phyloP scores from a whole-genome alignment of 73 alveolate genomes.

The Symbiodinium pilosum region DNA sequence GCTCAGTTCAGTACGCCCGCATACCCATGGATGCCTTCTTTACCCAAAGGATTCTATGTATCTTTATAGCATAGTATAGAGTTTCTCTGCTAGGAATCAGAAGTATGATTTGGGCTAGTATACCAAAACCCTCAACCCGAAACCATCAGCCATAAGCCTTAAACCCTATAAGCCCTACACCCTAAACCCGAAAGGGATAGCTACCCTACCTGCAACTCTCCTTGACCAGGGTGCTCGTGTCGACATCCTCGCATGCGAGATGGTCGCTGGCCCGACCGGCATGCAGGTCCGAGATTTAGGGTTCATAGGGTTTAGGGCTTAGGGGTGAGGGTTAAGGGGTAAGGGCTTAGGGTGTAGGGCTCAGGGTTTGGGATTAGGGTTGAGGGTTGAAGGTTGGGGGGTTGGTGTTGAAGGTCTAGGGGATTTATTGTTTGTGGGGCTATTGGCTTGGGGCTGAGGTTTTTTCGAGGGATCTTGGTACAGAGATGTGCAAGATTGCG shows the following conservation, averaged over 20 bases:
- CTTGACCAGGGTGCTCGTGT: background rate
- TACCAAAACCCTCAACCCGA: background rate
- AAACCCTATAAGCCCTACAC: background rate
- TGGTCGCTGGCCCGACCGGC: slow-evolving; percentile 60
- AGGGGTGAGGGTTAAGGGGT: background rate
- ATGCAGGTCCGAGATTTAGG: background rate
- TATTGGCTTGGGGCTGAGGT: no score
- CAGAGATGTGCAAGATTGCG: no score
- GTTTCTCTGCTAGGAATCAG: no score
- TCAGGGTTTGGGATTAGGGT: no score
- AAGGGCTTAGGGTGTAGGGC: no score
- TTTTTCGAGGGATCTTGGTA: no score
- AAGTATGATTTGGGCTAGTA: no score
- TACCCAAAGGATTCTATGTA: no score
- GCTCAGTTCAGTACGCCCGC: no score
- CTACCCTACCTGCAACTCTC: no score
- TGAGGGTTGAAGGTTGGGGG: background rate
- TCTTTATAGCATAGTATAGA: no score
- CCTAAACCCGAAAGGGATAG: background rate
- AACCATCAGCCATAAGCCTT: background rate
- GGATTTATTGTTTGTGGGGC: background rate
- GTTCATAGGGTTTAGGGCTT: background rate
- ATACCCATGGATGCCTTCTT: no score
- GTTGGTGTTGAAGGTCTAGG: background rate
- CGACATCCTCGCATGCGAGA: slow-evolving; percentile 72